A percentile compares a stretch with the other conserved stretches of the same genome.
Conservation (phyloP, 2,329 filamentous ascomycete genomes). For the Rachicladosporium sp. region DNA sequence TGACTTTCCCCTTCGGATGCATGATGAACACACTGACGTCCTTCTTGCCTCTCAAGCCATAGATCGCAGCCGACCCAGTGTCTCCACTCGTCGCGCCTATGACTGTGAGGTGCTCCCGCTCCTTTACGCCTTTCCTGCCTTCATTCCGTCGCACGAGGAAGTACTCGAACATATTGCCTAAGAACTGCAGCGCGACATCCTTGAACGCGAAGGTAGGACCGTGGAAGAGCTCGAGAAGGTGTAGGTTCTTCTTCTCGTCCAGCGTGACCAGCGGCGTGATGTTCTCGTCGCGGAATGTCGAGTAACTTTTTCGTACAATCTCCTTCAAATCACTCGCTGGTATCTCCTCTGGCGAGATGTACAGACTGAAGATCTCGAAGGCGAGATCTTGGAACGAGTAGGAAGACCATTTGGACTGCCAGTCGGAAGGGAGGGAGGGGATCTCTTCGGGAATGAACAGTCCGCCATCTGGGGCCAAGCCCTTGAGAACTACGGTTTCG, state of each 20-base stretch:
- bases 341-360: constrained; percentile 75
- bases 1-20: constrained; percentile 80
- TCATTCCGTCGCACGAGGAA: constrained; percentile 64
- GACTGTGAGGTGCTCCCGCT: constrained; percentile 70
- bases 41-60: constrained; percentile 87
- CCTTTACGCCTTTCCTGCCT: constrained; percentile 50
- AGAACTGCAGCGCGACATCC: constrained; percentile 82
- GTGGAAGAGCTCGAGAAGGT: constrained; percentile 90
- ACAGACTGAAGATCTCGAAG: constrained; percentile 73
- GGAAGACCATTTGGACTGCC: constrained; percentile 61
- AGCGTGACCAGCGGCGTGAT: constrained; percentile 72
- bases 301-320: constrained; percentile 76
- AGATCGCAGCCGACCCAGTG: constrained; percentile 90
- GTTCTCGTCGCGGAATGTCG: constrained; percentile 71
- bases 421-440: constrained; percentile 50
- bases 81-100: constrained; percentile 79
- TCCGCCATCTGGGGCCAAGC: constrained; percentile 73
- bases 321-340: constrained; percentile 65
- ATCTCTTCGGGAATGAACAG: constrained; percentile 81
- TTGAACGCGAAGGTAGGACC: constrained; percentile 94
- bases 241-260: constrained; percentile 56
- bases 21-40: constrained; percentile 95
- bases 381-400: constrained; percentile 72
- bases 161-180: constrained; percentile 90
- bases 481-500: constrained; percentile 82